These are phyloP conservation scores for Plasmodium sp. DNA, from an alignment of 169 alveolate species.

Conservation along the genomic window DNA sequence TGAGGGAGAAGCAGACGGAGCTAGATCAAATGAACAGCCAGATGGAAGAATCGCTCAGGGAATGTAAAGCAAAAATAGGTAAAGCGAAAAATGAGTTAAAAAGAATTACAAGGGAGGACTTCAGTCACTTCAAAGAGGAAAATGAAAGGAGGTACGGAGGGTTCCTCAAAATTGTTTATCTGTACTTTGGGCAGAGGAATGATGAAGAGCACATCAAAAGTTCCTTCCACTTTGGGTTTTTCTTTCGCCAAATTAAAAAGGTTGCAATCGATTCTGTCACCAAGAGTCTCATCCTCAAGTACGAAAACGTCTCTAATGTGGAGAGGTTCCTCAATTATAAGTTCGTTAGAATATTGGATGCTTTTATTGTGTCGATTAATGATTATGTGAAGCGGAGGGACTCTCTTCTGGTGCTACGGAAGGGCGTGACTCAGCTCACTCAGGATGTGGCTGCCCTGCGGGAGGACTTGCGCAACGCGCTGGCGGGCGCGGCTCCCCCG, in stretches of 20 bases:
- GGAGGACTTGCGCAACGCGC: background rate
- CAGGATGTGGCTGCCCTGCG: background rate
- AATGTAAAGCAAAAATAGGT: background rate
- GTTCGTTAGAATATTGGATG: background rate
- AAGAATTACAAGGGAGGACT: slow-evolving; percentile 24
- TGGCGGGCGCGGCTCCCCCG: background rate
- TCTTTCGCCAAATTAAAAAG: background rate
- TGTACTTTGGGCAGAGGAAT: slow-evolving; percentile 13
- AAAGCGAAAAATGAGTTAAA: slow-evolving; percentile 21
- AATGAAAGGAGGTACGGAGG: slow-evolving; percentile 20
- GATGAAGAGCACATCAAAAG: slow-evolving; percentile 1
- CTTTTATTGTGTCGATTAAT: slow-evolving; percentile 24
- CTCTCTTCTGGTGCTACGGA: background rate
- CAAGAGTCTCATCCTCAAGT: slow-evolving; percentile 24
- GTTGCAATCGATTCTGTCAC: background rate
- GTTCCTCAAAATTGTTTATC: slow-evolving; percentile 40
- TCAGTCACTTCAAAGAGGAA: slow-evolving; percentile 4
- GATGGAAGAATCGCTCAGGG: background rate
- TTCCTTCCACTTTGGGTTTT: slow-evolving; percentile 1
- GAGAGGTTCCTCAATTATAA: slow-evolving; percentile 16
- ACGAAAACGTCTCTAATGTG: slow-evolving; percentile 55
- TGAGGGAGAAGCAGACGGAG: background rate
- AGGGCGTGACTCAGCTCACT: background rate
- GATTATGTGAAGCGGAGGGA: slow-evolving; percentile 23
- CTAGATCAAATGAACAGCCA: background rate